Base-by-base conservation (phyloP, 805 yeast genomes). In the Kuraishia borneana region DNA sequence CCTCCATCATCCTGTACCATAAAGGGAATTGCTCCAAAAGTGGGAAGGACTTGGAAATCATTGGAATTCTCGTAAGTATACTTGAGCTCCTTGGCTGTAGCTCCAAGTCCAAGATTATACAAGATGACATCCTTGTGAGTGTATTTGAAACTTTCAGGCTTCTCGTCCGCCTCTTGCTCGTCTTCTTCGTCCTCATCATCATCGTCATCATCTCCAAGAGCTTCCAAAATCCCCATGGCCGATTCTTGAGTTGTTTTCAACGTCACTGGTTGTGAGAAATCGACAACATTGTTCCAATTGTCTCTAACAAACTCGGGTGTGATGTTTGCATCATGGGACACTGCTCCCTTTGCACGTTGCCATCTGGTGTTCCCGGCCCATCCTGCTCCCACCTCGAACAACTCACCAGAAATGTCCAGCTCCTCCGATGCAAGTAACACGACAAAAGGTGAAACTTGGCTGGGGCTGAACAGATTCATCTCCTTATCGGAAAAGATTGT, bases 351-450 rank as follows among this genome's bases (percentile, higher is more conserved):
- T 36, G 94, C 79, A 55, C 96, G 75, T 63, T 89, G 94, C 89
- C 92, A 88, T 65, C 96, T 74, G 27, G 96, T 88, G 58, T 75
- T 74, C 49, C 95, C 96, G 46, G 83, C 67, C 96, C 96, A 89
- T 29, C 96, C 97, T 39, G 92, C 95, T 45, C 97, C 98, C 45
- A 77, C 80, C 66, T 89, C 98, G 55, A 78, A 89, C 41, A 82
- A 60, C 55, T 80, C 80, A 37, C 96, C 97, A 31, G 78, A 73
- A 21, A 73, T 72, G 30, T 68, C 66, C 18, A 79, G 70, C 48
- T 71, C 70, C 32, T 83, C 88, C 38, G 87, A 72, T n/a, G 84
- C 69, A 42, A 88, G 69, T 46, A 80, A 67, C 13, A 85, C 84
- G 44, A 85, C 73, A 42, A 88, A 65, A 38, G 98, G 98, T 1